phyloP scores from a whole-genome alignment of 306 rosid species.

The Malus asiatica region DNA sequence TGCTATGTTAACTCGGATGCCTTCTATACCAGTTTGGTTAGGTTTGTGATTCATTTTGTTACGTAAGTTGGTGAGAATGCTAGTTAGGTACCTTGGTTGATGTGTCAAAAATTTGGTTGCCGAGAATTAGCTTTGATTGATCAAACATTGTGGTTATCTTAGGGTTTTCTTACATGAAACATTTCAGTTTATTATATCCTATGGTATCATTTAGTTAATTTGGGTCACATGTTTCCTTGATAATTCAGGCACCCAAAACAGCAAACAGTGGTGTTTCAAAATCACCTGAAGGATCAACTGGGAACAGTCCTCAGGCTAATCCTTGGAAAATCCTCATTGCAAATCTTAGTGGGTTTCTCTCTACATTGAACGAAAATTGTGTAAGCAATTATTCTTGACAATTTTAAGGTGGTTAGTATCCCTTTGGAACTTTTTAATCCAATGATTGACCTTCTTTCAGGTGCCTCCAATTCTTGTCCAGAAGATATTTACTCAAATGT shows the following conservation, averaged over 20 bases:
- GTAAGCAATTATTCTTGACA: slow-evolving; percentile 45
- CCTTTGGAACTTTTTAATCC: slow-evolving; percentile 17
- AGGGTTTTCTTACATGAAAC: neutral
- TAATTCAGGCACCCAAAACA: slow-evolving; percentile 53
- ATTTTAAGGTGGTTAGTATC: slow-evolving; percentile 10
- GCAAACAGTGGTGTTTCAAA: slow-evolving; percentile 29
- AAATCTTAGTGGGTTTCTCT: slow-evolving; percentile 51
- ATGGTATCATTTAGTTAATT: slow-evolving; percentile 6
- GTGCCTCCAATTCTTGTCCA: slow-evolving; percentile 63
- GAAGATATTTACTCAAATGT: slow-evolving; percentile 55
- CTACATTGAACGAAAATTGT: slow-evolving; percentile 55
- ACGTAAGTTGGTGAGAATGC: neutral
- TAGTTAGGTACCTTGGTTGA: neutral
- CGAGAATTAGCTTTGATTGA: neutral
- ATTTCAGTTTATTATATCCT: slow-evolving; percentile 1
- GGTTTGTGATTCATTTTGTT: neutral
- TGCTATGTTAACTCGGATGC: neutral
- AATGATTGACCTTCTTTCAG: slow-evolving; percentile 38
- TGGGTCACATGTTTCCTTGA: slow-evolving; percentile 18
- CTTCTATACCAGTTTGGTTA: neutral
- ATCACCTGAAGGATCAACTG: slow-evolving; percentile 33
- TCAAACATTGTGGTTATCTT: neutral
- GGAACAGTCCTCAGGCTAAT: slow-evolving; percentile 31
- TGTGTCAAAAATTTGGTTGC: neutral
- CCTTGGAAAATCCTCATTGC: slow-evolving; percentile 50